Base-by-base conservation (phyloP, 2,329 filamentous ascomycete genomes). In the Penicillium nordicum region DNA sequence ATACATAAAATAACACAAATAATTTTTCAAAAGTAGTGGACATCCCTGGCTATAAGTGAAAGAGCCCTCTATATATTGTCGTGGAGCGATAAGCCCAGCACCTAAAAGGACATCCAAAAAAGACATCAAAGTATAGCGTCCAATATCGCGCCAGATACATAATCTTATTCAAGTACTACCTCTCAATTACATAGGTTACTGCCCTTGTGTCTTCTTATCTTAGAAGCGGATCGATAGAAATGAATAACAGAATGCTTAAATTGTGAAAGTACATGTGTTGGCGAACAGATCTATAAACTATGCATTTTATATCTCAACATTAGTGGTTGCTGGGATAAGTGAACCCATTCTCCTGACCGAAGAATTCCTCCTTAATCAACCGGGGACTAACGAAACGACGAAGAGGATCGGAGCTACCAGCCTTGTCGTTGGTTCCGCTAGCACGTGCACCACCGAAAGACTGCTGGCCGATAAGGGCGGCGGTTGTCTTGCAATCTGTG, bases 341-440 rank as follows among this genome's bases (percentile, higher is more conserved):
- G 25, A 89, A 85, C 70, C 80, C 78, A 6, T 79, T 78, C 5
- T 79, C 79, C 34, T 83, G 84, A 3, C 81, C 74, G 62, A 78
- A 77, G 67, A 90, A 90, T 78, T 90, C 88, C 78, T 91, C 88
- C 82, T 88, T 89, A 66, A 89, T 82, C 53, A 82, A 82, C 57
- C 86, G 77, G 58, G 82, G 77, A 69, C 84, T 88, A 51, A 87
- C 83, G 68, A 88, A 88, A 47, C 86, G 78, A 54, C 77, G 79
- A 63, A 89, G 69, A 55, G 87, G 71, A 68, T 83, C 83, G 64
- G 79, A 71, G 68, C 83, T 86, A 34, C 86, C 86, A 18, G 86
- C 85, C 79, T 88, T 88, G 74, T 89, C 87, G 69, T 89, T 88
- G 8, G 87, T 89, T 23, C 87, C 87, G 61, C 83, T 86, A n/a